phyloP scores from a whole-genome alignment of 2,329 filamentous ascomycete genomes.

The Colletotrichum spaethianum region DNA sequence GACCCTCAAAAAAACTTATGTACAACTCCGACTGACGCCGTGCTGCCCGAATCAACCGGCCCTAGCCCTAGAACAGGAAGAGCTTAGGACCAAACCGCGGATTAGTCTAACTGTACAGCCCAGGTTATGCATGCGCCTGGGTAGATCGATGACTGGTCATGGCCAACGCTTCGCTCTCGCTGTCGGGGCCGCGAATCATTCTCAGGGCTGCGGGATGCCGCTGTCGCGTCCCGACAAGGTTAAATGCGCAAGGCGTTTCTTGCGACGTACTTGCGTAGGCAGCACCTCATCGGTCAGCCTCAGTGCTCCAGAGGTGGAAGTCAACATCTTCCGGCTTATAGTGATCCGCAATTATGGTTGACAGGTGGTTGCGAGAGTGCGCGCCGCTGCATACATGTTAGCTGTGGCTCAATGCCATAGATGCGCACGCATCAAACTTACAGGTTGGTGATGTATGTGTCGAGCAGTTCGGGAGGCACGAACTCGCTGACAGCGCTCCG shows the following conservation, averaged over 20 bases:
- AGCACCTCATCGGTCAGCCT: constrained; percentile 47
- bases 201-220: constrained; percentile 24
- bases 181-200: constrained; percentile 26
- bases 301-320: constrained; percentile 63
- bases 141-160: constrained; percentile 17
- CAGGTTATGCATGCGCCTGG: constrained; percentile 33
- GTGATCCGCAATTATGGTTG: constrained; percentile 80
- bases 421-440: constrained; percentile 52
- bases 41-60: constrained; percentile 28
- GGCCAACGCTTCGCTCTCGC: constrained; percentile 20
- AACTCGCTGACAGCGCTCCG: constrained; percentile 87
- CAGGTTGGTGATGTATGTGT: constrained; percentile 87
- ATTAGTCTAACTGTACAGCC: constrained; percentile 20
- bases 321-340: constrained; percentile 82
- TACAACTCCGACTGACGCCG: constrained; percentile 24
- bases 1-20: constrained; percentile 15
- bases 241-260: constrained; percentile 32
- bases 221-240: constrained; percentile 33
- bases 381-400: constrained; percentile 64
- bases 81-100: constrained; percentile 6
- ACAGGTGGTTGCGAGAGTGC: constrained; percentile 80
- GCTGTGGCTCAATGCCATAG: not conserved
- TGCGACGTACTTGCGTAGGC: not conserved
- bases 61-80: constrained; percentile 28
- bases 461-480: constrained; percentile 81